Percentiles rank a stretch among this genome's conserved stretches.
Conservation (phyloP, 2,329 filamentous ascomycete species). For the Aspergillus sp. region DNA sequence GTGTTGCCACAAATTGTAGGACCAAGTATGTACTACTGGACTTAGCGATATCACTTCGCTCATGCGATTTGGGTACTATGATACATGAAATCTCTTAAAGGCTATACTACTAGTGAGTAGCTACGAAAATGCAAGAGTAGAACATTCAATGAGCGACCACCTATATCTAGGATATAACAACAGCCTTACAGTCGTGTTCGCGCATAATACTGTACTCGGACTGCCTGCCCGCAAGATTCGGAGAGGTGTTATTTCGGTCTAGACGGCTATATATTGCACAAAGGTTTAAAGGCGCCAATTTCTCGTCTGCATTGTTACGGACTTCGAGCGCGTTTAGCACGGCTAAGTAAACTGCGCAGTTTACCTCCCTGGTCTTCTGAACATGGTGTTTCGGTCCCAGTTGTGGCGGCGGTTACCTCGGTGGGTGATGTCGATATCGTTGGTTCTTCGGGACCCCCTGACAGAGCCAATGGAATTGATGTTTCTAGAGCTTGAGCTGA, state of each 20-base stretch:
- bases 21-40: background rate
- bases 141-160: too few species aligned
- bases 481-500: background rate
- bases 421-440: background rate
- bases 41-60: background rate
- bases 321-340: slow-evolving; percentile 17
- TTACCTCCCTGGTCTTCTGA: slow-evolving; percentile 19
- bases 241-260: background rate
- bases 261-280: background rate
- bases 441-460: background rate
- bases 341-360: slow-evolving; percentile 23
- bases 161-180: too few species aligned
- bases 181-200: too few species aligned
- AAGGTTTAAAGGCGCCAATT: background rate
- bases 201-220: too few species aligned
- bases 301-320: background rate
- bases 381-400: background rate
- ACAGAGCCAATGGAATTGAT: background rate
- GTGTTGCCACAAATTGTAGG: background rate
- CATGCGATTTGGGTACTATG: background rate
- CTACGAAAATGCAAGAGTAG: too few species aligned
- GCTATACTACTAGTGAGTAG: too few species aligned
- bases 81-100: too few species aligned
- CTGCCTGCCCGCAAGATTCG: too few species aligned
- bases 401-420: slow-evolving; percentile 2